A percentile compares a stretch with the other conserved stretches of the same genome.
phyloP scores from a whole-genome alignment of 106 monocot genomes.

The Allium sativum region DNA sequence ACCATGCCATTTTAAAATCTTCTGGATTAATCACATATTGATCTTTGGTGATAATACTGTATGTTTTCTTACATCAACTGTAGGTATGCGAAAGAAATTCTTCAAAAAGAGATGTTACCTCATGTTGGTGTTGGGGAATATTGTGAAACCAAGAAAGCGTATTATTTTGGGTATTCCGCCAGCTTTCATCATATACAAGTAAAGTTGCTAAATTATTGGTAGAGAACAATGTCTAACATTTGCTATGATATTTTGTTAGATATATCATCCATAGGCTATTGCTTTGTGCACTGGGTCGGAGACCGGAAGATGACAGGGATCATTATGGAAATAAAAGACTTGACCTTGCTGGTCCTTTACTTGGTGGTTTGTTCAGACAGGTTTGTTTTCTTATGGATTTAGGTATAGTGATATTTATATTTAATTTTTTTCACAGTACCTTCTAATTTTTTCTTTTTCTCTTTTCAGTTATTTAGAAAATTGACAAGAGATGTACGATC shows the following conservation, averaged over 20 bases:
- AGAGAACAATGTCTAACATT: not conserved
- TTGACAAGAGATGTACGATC: constrained; percentile 96
- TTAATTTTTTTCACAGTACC: not conserved
- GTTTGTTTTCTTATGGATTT: constrained; percentile 25
- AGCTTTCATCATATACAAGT: not conserved
- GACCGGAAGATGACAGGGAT: constrained; percentile 98
- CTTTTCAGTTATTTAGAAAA: constrained; percentile 86
- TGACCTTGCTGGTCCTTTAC: constrained; percentile 95
- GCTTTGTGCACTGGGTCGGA: constrained; percentile 85
- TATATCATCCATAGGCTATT: constrained; percentile 93
- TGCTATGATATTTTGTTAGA: constrained; percentile 20
- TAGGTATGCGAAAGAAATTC: constrained; percentile 93
- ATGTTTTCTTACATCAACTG: constrained; percentile 4
- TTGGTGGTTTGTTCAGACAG: constrained; percentile 96
- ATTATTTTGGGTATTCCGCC: constrained; percentile 78
- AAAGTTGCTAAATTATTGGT: not conserved
- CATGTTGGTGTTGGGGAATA: constrained; percentile 98
- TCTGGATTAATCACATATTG: too few relatives aligned
- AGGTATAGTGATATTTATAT: not conserved
- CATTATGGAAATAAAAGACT: constrained; percentile 99
- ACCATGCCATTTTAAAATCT: too few relatives aligned
- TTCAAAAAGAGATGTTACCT: constrained; percentile 97
- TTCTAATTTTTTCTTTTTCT: constrained; percentile 2
- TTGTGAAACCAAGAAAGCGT: constrained; percentile 99
- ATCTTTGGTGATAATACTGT: not conserved